These are phyloP conservation scores for Pholiota adiposa DNA, from an alignment of 1,284 basidiomycete species.

Conservation along the genomic window DNA sequence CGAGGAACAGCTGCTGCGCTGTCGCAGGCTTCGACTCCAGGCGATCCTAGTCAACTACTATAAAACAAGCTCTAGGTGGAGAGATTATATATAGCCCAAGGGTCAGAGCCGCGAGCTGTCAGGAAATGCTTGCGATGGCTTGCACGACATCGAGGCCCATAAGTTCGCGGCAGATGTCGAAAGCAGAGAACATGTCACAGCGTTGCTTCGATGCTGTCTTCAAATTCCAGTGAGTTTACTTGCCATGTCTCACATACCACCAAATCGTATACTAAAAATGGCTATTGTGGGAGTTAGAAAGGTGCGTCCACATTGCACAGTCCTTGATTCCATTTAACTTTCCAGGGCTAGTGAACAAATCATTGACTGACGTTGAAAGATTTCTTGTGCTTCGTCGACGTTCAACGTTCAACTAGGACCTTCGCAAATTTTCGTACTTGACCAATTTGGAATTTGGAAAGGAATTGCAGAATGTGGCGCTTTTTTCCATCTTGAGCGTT, in stretches of 20 bases:
- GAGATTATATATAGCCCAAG: neutral
- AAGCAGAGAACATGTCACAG: neutral
- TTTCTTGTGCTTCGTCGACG: neutral
- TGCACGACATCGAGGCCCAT: neutral
- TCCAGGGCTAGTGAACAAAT: neutral
- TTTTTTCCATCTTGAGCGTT: conserved; percentile 18
- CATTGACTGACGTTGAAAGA: neutral
- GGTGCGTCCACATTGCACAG: neutral
- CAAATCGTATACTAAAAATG: neutral
- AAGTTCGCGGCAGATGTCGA: neutral
- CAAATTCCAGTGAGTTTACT: neutral
- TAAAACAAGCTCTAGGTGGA: conserved; percentile 2
- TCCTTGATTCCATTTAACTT: neutral
- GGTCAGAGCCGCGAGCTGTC: neutral
- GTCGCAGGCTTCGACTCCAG: neutral
- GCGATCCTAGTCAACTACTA: neutral
- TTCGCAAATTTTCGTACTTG: neutral
- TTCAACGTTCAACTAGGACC: neutral
- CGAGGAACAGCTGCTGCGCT: neutral
- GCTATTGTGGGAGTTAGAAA: neutral
- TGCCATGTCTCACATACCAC: neutral
- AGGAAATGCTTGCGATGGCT: neutral
- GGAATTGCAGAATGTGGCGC: conserved; percentile 15
- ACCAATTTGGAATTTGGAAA: neutral
- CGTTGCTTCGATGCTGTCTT: neutral